phyloP scores from a whole-genome alignment of 1,139 yeast genomes.

The Protomyces inouyei region DNA sequence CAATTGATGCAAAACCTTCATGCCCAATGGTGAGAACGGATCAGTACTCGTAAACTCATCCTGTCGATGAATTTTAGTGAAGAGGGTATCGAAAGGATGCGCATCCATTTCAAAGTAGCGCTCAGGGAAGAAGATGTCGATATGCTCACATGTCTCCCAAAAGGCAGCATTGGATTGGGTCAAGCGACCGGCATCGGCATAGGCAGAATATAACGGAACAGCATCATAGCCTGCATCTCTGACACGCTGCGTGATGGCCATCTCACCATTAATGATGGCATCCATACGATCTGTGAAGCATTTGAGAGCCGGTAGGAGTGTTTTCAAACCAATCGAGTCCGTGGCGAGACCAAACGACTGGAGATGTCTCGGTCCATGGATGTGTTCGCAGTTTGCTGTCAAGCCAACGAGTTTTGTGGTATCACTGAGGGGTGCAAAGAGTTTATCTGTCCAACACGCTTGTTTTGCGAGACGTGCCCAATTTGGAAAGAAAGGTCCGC shows the following conservation, averaged over 20 bases:
- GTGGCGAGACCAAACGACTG: constrained; percentile 11
- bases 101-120: constrained; percentile 4
- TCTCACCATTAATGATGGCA: constrained; percentile 4
- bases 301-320: constrained; percentile 7
- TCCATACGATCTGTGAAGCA: not conserved
- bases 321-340: constrained; percentile 9
- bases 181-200: not conserved
- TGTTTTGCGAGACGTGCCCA: not conserved
- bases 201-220: constrained; percentile 3
- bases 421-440: not conserved
- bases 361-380: constrained; percentile 2
- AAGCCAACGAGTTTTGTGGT: constrained; percentile 7
- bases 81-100: constrained; percentile 20
- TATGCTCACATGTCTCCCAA: constrained; percentile 4
- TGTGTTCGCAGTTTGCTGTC: constrained; percentile 13
- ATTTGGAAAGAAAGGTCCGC: constrained; percentile 22
- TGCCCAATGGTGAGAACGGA: constrained; percentile 2
- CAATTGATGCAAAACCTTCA: not conserved
- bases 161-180: not conserved
- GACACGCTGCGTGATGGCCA: constrained; percentile 2
- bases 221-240: constrained; percentile 22
- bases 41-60: not conserved
- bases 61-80: not conserved
- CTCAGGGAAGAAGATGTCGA: constrained; percentile 2
- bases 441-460: constrained; percentile 13